phyloP scores from a whole-genome alignment of 1,284 basidiomycete species.

The Tylopilus sp. region DNA sequence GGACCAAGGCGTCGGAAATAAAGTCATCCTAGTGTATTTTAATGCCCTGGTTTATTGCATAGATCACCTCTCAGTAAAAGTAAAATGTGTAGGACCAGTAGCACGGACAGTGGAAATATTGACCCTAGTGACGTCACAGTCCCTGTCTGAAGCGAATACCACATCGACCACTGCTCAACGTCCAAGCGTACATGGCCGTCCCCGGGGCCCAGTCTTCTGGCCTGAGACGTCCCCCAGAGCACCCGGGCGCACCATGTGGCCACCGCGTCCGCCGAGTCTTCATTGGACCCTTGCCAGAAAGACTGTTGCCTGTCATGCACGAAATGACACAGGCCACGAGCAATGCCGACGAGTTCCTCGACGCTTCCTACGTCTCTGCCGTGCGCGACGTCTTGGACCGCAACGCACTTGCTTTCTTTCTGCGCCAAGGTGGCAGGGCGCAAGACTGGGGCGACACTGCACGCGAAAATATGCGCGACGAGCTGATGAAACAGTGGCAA shows the following conservation, averaged over 20 bases:
- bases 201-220: background rate
- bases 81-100: background rate
- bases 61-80: constrained; percentile 21
- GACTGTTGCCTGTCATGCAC: constrained; percentile 36
- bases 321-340: constrained; percentile 9
- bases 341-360: constrained; percentile 31
- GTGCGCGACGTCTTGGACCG: constrained; percentile 42
- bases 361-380: constrained; percentile 32
- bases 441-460: constrained; percentile 63
- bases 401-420: constrained; percentile 59
- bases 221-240: background rate
- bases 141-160: constrained; percentile 2
- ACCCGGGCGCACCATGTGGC: background rate
- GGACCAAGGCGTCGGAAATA: constrained; percentile 24
- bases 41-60: constrained; percentile 14
- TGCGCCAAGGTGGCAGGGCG: constrained; percentile 53
- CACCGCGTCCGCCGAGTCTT: constrained; percentile 42
- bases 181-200: constrained; percentile 4
- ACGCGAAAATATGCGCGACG: constrained; percentile 47
- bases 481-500: constrained; percentile 58
- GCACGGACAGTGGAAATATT: background rate
- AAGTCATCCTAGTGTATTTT: constrained; percentile 11
- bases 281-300: constrained; percentile 63
- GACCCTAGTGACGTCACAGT: constrained; percentile 23
- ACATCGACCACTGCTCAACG: background rate